These are phyloP conservation scores for Synchytrium microbalum DNA, from an alignment of 371 early-diverging fungal genomes.

Conservation along the genomic window DNA sequence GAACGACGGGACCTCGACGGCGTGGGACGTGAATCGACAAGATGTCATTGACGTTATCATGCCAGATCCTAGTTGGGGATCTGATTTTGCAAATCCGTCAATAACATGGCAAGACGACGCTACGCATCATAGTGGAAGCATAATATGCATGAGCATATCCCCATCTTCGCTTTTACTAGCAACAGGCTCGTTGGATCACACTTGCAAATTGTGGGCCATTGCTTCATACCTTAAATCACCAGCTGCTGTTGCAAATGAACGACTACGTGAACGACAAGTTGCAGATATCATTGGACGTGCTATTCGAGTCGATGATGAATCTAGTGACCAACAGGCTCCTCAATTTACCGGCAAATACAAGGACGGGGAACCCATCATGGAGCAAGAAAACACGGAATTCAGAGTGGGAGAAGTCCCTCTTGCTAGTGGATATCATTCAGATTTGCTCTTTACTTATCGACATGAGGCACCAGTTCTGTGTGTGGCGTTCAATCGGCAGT, in stretches of 20 bases:
- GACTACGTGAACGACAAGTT: background rate
- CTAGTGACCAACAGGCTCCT: background rate
- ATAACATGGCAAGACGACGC: constrained; percentile 30
- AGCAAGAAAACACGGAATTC: constrained; percentile 21
- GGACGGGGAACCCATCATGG: constrained; percentile 25
- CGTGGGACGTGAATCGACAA: constrained; percentile 31
- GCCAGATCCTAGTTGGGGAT: constrained; percentile 41
- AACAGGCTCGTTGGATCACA: constrained; percentile 38
- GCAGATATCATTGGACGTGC: background rate
- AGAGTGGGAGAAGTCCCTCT: constrained; percentile 37
- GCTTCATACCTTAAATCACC: constrained; percentile 33
- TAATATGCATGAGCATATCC: constrained; percentile 31
- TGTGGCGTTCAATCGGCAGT: constrained; percentile 30
- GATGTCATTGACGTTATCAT: constrained; percentile 33
- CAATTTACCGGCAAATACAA: background rate
- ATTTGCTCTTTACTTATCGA: constrained; percentile 38
- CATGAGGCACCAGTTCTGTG: constrained; percentile 45
- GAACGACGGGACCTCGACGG: constrained; percentile 33
- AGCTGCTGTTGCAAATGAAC: background rate
- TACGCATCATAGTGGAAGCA: constrained; percentile 37
- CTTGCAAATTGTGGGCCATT: constrained; percentile 46
- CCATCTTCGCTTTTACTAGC: constrained; percentile 35
- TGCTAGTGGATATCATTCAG: constrained; percentile 41
- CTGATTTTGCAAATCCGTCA: constrained; percentile 16
- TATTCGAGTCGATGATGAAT: background rate